Percentiles rank a stretch among this genome's conserved stretches.
Conservation (phyloP, 169 alveolate species). For the Eimeria zaria region DNA sequence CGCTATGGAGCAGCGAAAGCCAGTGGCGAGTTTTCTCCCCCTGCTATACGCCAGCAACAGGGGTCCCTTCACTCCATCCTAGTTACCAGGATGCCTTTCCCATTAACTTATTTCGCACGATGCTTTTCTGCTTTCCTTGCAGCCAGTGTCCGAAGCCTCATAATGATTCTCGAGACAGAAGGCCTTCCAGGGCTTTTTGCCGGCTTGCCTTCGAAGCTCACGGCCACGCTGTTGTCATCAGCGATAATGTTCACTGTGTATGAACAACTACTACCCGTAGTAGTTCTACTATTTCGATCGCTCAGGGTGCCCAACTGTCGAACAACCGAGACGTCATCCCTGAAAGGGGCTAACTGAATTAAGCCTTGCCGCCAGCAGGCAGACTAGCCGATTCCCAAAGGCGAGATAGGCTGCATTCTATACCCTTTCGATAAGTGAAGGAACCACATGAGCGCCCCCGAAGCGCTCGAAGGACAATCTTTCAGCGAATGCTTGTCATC, state of each 20-base stretch:
- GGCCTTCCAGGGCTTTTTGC: constrained; percentile 80
- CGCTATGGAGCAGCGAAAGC: not conserved
- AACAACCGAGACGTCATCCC: not conserved
- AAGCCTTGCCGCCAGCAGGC: not conserved
- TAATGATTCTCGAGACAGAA: constrained; percentile 83
- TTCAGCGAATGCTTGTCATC: not conserved
- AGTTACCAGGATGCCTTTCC: not conserved
- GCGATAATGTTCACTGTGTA: constrained; percentile 82
- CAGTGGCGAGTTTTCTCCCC: not conserved
- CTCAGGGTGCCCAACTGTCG: not conserved
- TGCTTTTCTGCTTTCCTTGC: not conserved
- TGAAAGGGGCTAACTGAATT: not conserved
- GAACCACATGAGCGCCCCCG: not conserved
- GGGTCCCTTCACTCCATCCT: not conserved
- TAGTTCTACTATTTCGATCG: constrained; percentile 29
- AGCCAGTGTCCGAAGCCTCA: constrained; percentile 77
- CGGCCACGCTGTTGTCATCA: constrained; percentile 78
- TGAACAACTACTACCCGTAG: constrained; percentile 72
- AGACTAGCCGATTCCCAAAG: not conserved
- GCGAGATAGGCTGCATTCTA: not conserved
- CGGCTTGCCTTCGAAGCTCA: constrained; percentile 82
- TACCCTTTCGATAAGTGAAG: not conserved
- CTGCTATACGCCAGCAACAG: not conserved
- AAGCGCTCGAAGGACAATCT: not conserved
- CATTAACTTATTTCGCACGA: not conserved